These are phyloP conservation scores for Debaryomyces fabryi DNA, from an alignment of 1,139 yeast genomes.

Conservation along the genomic window DNA sequence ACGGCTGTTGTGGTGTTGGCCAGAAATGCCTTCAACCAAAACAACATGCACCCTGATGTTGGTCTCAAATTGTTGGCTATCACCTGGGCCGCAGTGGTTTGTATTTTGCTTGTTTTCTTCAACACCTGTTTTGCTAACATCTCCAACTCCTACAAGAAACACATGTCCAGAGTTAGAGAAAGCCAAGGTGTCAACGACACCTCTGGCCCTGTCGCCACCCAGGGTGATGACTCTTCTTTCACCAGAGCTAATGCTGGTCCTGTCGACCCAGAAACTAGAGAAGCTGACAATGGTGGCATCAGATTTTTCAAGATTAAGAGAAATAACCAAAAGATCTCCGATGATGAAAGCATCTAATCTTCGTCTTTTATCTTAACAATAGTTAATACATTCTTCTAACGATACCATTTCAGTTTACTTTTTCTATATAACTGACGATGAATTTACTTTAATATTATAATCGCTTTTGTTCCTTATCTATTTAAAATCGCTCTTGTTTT, in stretches of 20 bases:
- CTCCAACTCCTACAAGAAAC: slow-evolving; percentile 49
- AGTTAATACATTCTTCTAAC: slow-evolving; percentile 1
- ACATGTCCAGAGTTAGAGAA: slow-evolving; percentile 39
- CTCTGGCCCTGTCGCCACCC: slow-evolving; percentile 17
- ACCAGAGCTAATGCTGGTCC: slow-evolving; percentile 41
- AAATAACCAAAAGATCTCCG: slow-evolving; percentile 59
- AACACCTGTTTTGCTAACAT: slow-evolving; percentile 57
- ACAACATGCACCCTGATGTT: slow-evolving; percentile 45
- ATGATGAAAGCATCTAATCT: slow-evolving; percentile 60
- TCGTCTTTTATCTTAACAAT: not conserved
- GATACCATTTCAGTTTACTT: slow-evolving; percentile 9
- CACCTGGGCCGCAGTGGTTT: slow-evolving; percentile 69
- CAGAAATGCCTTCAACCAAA: slow-evolving; percentile 58
- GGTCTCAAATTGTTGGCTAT: slow-evolving; percentile 65
- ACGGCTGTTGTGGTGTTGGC: slow-evolving; percentile 73
- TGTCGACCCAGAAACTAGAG: slow-evolving; percentile 34
- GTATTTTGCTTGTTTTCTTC: slow-evolving; percentile 54
- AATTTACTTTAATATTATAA: slow-evolving; percentile 2
- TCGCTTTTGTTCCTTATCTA: slow-evolving; percentile 7
- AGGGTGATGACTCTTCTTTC: slow-evolving; percentile 49
- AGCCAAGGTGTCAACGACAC: slow-evolving; percentile 21
- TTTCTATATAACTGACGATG: slow-evolving; percentile 8
- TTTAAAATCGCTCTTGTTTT: slow-evolving; percentile 2
- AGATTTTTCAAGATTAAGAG: slow-evolving; percentile 79
- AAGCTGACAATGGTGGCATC: slow-evolving; percentile 59